Conservation (phyloP, 1,139 yeast genomes). For the Scheffersomyces titani region DNA sequence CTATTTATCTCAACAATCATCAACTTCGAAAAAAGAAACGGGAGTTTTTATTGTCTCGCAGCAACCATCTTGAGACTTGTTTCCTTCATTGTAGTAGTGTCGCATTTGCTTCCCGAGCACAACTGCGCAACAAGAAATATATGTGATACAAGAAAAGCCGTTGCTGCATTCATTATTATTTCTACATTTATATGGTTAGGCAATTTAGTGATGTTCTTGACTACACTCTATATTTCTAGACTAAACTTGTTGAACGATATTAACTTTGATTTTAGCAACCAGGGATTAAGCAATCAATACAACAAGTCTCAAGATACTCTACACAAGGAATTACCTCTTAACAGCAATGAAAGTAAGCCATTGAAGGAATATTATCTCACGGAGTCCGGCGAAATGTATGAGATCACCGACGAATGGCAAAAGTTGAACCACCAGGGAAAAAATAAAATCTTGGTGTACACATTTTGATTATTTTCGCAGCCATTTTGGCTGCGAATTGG, state of each 20-base stretch:
- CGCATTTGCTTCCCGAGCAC: conserved; percentile 25
- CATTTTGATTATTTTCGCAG: conserved; percentile 21
- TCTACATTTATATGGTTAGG: conserved; percentile 44
- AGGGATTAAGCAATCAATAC: conserved; percentile 15
- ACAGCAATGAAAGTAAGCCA: conserved; percentile 10
- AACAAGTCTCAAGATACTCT: conserved; percentile 5
- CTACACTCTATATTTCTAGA: conserved; percentile 44
- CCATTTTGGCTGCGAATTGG: background rate
- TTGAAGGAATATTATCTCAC: conserved; percentile 32
- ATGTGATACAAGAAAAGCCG: conserved; percentile 38
- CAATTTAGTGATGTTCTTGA: conserved; percentile 40
- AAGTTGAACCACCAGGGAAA: conserved; percentile 24
- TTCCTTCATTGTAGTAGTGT: conserved; percentile 32
- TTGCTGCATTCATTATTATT: conserved; percentile 39
- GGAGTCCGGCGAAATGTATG: conserved; percentile 39
- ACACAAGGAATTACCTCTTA: conserved; percentile 1
- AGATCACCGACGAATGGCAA: conserved; percentile 21
- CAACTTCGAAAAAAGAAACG: conserved; percentile 44
- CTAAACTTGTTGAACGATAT: conserved; percentile 37
- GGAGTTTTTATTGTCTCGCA: conserved; percentile 42
- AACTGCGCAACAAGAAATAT: conserved; percentile 20
- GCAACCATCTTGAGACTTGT: conserved; percentile 36
- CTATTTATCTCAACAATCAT: conserved; percentile 37
- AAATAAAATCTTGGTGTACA: conserved; percentile 38
- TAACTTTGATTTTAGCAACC: conserved; percentile 35